Percentiles rank a stretch among this genome's conserved stretches.
Evolutionary conservation across 2,329 filamentous ascomycete species (phyloP).

Genomic region (Geosmithia flava): DNA sequence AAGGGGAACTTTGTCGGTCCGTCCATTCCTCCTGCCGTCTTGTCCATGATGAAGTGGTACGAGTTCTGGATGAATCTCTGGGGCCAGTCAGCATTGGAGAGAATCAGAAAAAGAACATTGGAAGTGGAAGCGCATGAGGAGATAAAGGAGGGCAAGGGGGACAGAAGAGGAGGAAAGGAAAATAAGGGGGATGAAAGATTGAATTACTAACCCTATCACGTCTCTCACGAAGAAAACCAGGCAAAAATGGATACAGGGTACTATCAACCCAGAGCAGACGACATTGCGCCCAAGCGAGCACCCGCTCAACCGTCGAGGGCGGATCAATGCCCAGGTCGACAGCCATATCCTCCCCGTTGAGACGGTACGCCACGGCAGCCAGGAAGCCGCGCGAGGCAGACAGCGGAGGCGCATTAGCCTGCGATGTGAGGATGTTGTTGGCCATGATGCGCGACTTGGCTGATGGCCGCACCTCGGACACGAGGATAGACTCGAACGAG

Average conservation of each 20-base stretch:
- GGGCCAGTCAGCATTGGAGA: neutral
- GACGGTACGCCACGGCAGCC: constrained; percentile 53
- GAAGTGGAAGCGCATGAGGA: neutral
- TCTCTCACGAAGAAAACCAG: constrained; percentile 22
- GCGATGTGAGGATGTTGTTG: constrained; percentile 60
- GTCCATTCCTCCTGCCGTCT: constrained; percentile 48
- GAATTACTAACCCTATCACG: constrained; percentile 12
- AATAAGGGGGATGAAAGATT: neutral
- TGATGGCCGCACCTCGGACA: constrained; percentile 55
- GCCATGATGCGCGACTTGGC: constrained; percentile 51
- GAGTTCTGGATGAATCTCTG: constrained; percentile 13
- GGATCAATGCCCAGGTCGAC: constrained; percentile 45
- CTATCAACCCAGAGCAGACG: constrained; percentile 47
- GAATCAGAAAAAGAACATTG: too few relatives aligned
- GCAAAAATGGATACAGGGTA: constrained; percentile 28
- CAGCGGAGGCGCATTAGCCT: constrained; percentile 54
- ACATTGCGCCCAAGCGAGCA: constrained; percentile 46
- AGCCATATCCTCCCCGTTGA: constrained; percentile 55
- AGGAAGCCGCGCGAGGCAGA: constrained; percentile 56
- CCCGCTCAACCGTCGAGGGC: constrained; percentile 40
- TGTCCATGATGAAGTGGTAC: constrained; percentile 46
- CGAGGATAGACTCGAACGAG: constrained; percentile 55
- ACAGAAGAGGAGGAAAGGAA: neutral
- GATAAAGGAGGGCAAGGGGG: neutral
- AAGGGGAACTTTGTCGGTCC: constrained; percentile 55